Percentiles rank a stretch among this genome's conserved stretches.
Evolutionary conservation across 306 rosid species (phyloP).

Genomic region (Rosa lucieae): DNA sequence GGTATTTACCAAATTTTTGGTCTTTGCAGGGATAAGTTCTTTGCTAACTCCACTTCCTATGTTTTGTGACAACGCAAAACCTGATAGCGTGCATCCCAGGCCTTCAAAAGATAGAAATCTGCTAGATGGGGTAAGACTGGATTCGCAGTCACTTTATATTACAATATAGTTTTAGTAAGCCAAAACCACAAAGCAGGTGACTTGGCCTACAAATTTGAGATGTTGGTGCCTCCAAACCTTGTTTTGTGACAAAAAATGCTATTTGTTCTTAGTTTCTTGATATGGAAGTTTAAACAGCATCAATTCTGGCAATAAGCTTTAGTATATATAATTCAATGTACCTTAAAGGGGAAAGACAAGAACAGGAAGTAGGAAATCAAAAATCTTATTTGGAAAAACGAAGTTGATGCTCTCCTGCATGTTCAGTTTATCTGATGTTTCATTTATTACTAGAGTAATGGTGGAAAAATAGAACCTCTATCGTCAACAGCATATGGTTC

Average conservation of each 20-base stretch:
- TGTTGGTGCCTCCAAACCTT: not conserved
- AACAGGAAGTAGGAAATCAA: not conserved
- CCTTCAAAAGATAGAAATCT: conserved; percentile 45
- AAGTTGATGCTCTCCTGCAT: not conserved
- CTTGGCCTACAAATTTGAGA: not conserved
- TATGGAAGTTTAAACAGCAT: not conserved
- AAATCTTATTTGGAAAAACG: not conserved
- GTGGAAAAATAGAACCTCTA: conserved; percentile 46
- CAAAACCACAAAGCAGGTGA: not conserved
- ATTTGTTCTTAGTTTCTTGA: not conserved
- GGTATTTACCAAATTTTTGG: conserved; percentile 23
- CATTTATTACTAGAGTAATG: conserved; percentile 40
- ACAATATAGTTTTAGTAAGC: conserved; percentile 4
- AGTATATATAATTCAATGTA: not conserved
- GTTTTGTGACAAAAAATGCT: not conserved
- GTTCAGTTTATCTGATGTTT: conserved; percentile 1
- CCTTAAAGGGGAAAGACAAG: not conserved
- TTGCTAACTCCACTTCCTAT: conserved; percentile 57
- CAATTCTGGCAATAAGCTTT: not conserved
- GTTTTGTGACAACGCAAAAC: conserved; percentile 49
- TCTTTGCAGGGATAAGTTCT: conserved; percentile 62
- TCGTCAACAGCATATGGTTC: conserved; percentile 64
- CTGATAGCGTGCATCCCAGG: conserved; percentile 52
- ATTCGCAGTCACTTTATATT: conserved; percentile 19
- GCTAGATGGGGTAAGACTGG: conserved; percentile 45